Conservation (phyloP, 2,329 filamentous ascomycete genomes). For the Talaromyces sp. region DNA sequence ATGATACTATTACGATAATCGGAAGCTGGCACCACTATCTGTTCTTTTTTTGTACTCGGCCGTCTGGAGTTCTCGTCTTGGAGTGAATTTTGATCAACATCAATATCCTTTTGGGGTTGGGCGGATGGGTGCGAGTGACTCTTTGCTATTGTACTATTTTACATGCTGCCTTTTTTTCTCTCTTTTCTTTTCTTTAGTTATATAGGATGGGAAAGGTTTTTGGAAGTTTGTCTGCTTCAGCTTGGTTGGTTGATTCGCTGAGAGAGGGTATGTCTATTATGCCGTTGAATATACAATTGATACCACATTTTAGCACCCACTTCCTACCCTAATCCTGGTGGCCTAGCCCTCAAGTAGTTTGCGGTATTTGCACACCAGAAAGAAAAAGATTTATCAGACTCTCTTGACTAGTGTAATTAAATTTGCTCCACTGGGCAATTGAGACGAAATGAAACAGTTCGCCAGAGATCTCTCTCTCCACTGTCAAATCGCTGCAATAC, state of each 20-base stretch:
- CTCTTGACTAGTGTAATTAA: no score
- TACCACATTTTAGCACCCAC: neutral
- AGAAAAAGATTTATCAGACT: no score
- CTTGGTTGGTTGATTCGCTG: neutral
- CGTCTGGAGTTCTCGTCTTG: constrained; percentile 19
- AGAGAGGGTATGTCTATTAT: constrained; percentile 10
- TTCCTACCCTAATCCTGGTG: no score
- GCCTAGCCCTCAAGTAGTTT: no score
- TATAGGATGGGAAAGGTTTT: neutral
- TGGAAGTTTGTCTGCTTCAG: neutral
- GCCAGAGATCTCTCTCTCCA: no score
- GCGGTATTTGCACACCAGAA: no score
- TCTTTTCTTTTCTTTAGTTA: constrained; percentile 27
- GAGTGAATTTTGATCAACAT: neutral
- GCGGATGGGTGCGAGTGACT: neutral
- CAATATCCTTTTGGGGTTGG: constrained; percentile 19
- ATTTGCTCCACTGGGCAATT: no score
- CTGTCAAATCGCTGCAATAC: no score
- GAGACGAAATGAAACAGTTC: no score
- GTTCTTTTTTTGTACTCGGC: constrained; percentile 9
- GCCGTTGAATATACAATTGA: constrained; percentile 10
- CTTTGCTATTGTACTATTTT: neutral
- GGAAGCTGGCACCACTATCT: constrained; percentile 1
- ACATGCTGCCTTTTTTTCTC: no score
- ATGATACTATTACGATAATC: constrained; percentile 9